Evolutionary conservation across 805 yeast species (phyloP).

Genomic region (Candida methanosorbosa): DNA sequence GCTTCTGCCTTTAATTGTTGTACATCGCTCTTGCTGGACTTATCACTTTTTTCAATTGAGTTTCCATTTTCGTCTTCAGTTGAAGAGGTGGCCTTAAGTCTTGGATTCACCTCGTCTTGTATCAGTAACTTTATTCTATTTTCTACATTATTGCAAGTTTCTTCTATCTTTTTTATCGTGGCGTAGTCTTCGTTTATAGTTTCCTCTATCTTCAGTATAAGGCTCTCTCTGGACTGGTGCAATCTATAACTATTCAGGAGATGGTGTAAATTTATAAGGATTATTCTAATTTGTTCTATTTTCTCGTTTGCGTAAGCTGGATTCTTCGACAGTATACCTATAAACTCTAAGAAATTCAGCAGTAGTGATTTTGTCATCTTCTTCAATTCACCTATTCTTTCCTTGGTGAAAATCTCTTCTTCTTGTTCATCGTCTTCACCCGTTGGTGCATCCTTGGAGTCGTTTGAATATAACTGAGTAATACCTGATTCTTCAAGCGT

Average conservation of each 20-base stretch:
- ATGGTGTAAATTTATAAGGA: constrained; percentile 86
- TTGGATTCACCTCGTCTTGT: constrained; percentile 9
- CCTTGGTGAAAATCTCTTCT: constrained; percentile 32
- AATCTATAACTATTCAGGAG: constrained; percentile 87
- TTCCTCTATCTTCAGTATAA: constrained; percentile 64
- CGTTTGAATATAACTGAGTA: constrained; percentile 50
- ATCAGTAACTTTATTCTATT: constrained; percentile 21
- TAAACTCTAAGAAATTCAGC: constrained; percentile 71
- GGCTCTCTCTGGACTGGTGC: constrained; percentile 87
- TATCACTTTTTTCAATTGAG: no score
- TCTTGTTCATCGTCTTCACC: constrained; percentile 17
- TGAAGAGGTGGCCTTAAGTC: constrained; percentile 1
- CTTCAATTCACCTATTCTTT: constrained; percentile 67
- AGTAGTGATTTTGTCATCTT: constrained; percentile 71
- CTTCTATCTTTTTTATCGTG: constrained; percentile 34
- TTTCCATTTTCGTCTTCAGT: no score
- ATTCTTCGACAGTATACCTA: constrained; percentile 66
- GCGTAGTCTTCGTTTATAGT: constrained; percentile 37
- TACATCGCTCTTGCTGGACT: no score
- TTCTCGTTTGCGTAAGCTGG: constrained; percentile 55
- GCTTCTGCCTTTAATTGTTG: no score
- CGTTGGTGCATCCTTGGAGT: constrained; percentile 1
- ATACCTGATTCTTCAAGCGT: constrained; percentile 71
- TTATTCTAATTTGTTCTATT: constrained; percentile 70
- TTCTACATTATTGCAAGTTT: constrained; percentile 31